Evolutionary conservation across 192 early-diverging fungal species (phyloP), one percentile per base, ranked within the genome.

Genomic region (Spizellomyces sp.): DNA sequence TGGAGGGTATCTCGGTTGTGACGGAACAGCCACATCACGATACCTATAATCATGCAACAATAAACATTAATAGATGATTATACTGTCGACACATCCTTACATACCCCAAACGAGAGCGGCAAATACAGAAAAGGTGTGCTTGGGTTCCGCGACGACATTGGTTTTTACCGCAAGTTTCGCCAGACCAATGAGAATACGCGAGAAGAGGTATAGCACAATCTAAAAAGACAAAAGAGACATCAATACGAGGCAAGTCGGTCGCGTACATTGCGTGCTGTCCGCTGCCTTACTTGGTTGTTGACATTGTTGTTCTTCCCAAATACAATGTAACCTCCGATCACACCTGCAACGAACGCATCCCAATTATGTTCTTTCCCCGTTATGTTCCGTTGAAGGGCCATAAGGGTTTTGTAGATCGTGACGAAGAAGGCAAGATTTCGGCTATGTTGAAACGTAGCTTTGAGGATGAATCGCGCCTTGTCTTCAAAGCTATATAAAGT

Each of bases 221-320:
- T 95, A 76, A 44, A 68, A 58, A 72, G 41, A 56, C 19, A 36
- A 5, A 19, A 54, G 50, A 54, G 50, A 54, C 17, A 54, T 54
- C 0, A 36, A 2, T 36, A 36, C 27, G 27, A 36, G 27, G 27
- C 27, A 36, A 19, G 50, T 54, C 50, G 17, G 50, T 4, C 4
- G 50, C 12, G 17, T 5, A 41, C 36, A 27, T 47, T 36, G 14
- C 47, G 58, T 55, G 44, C 57, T 62, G 57, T 50, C 36, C 5
- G 17, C 21, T 9, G 47, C 48, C 66, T 56, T 81, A 94, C 92
- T 87, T 98, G 96, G 74, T 96, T 91, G 81, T 98, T 98, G 75
- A 98, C 87, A 77, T 89, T 92, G 73, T 92, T 97, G 75, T 97
- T 95, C 65, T 95, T 90, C 45, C 94, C 93, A 89, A 98, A 98